Base-by-base conservation (phyloP, 306 rosid genomes). In the Cercis canadensis region DNA sequence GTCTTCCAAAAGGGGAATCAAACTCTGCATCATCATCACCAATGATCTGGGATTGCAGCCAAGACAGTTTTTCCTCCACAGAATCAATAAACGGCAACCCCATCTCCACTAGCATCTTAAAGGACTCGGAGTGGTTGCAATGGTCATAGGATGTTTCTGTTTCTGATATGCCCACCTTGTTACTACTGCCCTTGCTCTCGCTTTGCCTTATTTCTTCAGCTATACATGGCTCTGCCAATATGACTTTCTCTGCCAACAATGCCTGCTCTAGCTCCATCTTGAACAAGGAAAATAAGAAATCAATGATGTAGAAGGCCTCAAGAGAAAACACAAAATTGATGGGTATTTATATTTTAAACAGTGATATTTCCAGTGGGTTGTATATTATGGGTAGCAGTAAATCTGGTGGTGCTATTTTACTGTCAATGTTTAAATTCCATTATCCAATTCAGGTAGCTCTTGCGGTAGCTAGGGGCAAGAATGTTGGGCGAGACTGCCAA, bases 41-140 rank as follows among this genome's bases (percentile, higher is more conserved):
- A 4, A 90, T 66, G 11, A 88, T 82, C 68, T 90, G 89, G 1
- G 89, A 85, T 0, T 87, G 66, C 5, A 92, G 1, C 98, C 98
- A 92, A 24, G 65, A 55, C 9, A 87, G 33, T 19, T 79, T 80
- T 59, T 54, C 18, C 41, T 82, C 85, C 43, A 57, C 68, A 1
- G 77, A 41, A 10, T 78, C 72, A 18, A 45, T 54, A 49, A 34
- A 46, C 0, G 85, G 78, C 7, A 75, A 43, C 0, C 77, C 78
- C 65, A 18, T 57, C 65, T 76, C 80, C 0, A 83, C 74, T 0
- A 87, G 15, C 16, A 5, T 31, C 62, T 78, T 4, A 11, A 87
- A 75, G 4, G 85, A 68, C 34, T 69, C 74, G 0, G 63, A n/a
- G 15, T 54, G 57, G 6, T 58, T 71, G 75, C 66, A 74, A 39